A percentile compares a stretch with the other conserved stretches of the same genome.
Conservation (phyloP, 257 asterid species). For the Solanum rostratum region DNA sequence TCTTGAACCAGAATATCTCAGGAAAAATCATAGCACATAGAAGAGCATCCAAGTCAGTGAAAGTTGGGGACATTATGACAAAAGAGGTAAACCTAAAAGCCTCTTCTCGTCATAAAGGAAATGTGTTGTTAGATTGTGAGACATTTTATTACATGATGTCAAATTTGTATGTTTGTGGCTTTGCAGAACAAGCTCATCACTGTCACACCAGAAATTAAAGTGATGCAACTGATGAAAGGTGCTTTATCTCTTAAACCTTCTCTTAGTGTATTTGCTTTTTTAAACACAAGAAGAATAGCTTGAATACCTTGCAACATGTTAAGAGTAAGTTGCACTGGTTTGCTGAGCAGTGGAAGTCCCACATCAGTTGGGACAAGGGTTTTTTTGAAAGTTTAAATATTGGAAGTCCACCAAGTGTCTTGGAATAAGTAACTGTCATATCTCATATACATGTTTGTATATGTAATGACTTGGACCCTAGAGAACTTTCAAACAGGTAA, state of each 20-base stretch:
- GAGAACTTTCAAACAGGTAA: too few relatives aligned
- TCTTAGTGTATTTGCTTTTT: not conserved
- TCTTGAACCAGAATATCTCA: conserved; percentile 52
- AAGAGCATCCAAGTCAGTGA: conserved; percentile 75
- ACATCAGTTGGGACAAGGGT: not conserved
- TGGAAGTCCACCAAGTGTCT: not conserved
- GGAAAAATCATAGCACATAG: conserved; percentile 72
- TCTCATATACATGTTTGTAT: too few relatives aligned
- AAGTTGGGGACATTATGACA: conserved; percentile 92
- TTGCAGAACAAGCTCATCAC: not conserved
- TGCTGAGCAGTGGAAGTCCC: not conserved
- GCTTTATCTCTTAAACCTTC: not conserved
- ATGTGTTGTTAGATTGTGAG: not conserved
- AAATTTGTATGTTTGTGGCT: not conserved
- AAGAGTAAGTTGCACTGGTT: not conserved
- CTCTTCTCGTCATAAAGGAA: not conserved
- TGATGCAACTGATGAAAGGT: not conserved
- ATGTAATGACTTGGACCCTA: too few relatives aligned
- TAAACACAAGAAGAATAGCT: not conserved
- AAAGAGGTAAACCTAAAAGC: conserved; percentile 52
- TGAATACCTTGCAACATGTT: not conserved
- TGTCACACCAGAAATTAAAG: not conserved
- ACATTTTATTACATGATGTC: not conserved
- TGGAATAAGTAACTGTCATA: not conserved
- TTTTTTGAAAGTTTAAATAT: not conserved